Evolutionary conservation across 495 filamentous ascomycete species (phyloP).

Genomic region (Penicillium lagena): DNA sequence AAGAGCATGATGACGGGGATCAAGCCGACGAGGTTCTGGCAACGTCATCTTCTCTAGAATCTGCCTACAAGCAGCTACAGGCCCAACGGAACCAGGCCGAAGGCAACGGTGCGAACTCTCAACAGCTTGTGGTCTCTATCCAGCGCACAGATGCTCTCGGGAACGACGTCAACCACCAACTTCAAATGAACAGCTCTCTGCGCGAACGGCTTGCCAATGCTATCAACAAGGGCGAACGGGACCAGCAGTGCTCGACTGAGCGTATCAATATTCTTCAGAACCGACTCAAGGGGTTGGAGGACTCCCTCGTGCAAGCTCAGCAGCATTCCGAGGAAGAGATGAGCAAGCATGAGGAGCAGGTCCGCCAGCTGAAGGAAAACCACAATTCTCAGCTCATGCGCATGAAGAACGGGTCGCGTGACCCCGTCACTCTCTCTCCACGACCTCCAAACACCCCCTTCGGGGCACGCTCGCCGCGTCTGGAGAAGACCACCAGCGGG

Average conservation of each 20-base stretch:
- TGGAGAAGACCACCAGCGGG: constrained; percentile 52
- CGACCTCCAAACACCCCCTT: constrained; percentile 59
- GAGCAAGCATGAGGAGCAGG: constrained; percentile 77
- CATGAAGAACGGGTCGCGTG: constrained; percentile 51
- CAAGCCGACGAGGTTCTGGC: constrained; percentile 38
- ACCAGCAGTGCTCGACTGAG: constrained; percentile 69
- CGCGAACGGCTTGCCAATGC: constrained; percentile 78
- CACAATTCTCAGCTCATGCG: constrained; percentile 74
- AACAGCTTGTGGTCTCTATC: constrained; percentile 63
- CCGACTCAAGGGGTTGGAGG: constrained; percentile 74
- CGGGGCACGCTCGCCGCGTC: constrained; percentile 46
- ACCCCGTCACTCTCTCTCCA: constrained; percentile 34
- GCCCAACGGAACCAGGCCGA: constrained; percentile 68
- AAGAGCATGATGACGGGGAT: constrained; percentile 67
- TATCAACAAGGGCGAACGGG: constrained; percentile 77
- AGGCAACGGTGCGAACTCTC: constrained; percentile 54
- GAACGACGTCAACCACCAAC: constrained; percentile 66
- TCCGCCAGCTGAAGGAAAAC: constrained; percentile 64
- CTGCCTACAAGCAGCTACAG: constrained; percentile 75
- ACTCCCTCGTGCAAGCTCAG: constrained; percentile 76
- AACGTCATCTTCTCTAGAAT: constrained; percentile 69
- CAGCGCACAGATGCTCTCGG: constrained; percentile 72
- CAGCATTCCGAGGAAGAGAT: constrained; percentile 81
- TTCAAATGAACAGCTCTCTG: constrained; percentile 67
- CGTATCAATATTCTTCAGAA: constrained; percentile 79